These are phyloP conservation scores for Karstenula rhodostoma DNA, from an alignment of 2,329 filamentous ascomycete species.

Conservation along the genomic window DNA sequence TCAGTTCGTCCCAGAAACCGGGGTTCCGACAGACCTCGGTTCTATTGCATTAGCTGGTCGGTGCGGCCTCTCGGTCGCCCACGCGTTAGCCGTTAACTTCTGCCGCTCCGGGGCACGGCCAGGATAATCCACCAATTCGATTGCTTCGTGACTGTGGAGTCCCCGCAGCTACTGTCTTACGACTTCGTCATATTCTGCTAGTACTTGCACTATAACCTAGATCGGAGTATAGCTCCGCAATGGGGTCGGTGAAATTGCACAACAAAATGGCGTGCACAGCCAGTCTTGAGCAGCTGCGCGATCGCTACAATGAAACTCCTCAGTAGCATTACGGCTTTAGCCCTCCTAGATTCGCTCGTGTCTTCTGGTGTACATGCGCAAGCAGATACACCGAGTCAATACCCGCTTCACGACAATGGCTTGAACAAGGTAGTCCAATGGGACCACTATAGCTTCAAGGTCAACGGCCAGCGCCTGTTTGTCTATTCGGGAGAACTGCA, in stretches of 20 bases:
- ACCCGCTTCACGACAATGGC: conserved; percentile 60
- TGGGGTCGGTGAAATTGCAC: conserved; percentile 1
- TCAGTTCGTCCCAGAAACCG: not conserved
- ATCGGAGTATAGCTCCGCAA: conserved; percentile 2
- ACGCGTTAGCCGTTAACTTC: conserved; percentile 13
- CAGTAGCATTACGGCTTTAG: conserved; percentile 21
- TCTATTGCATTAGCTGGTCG: not conserved
- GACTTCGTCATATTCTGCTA: conserved; percentile 8
- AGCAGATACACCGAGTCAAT: conserved; percentile 41
- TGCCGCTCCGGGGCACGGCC: conserved; percentile 15
- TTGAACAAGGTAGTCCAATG: conserved; percentile 59
- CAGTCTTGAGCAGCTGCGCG: not conserved
- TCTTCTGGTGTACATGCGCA: conserved; percentile 33
- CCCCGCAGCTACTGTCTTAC: conserved; percentile 11
- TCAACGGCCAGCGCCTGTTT: conserved; percentile 61
- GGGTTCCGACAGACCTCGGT: not conserved
- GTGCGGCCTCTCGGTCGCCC: conserved; percentile 2
- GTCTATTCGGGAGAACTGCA: conserved; percentile 64
- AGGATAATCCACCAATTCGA: conserved; percentile 20
- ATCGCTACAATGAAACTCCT: conserved; percentile 9
- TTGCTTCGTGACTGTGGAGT: not conserved
- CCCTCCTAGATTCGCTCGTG: conserved; percentile 24
- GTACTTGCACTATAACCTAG: conserved; percentile 14
- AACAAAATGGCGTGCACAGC: conserved; percentile 3
- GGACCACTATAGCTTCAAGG: conserved; percentile 63